Percentiles rank a stretch among this genome's conserved stretches.
These are phyloP conservation scores for Byssochlamys sp. DNA, from an alignment of 2,329 filamentous ascomycete genomes.

Conservation along the genomic window DNA sequence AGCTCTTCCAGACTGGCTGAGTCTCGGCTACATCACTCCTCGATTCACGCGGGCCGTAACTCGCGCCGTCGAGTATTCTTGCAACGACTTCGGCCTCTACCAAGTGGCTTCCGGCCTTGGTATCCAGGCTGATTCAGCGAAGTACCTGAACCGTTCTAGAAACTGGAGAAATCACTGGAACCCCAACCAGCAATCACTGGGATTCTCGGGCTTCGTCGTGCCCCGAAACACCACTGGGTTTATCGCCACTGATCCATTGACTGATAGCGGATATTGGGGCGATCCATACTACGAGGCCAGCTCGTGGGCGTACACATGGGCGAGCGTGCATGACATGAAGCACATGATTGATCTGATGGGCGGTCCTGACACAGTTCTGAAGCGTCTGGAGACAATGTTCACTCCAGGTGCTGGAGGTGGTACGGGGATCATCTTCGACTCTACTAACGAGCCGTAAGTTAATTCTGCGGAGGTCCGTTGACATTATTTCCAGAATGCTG, in stretches of 20 bases:
- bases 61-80: conserved; percentile 57
- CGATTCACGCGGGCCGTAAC: conserved; percentile 53
- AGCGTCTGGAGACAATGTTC: conserved; percentile 53
- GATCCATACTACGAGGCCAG: conserved; percentile 53
- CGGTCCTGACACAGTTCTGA: conserved; percentile 32
- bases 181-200: conserved; percentile 45
- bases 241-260: conserved; percentile 43
- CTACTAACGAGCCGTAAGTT: conserved; percentile 52
- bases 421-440: conserved; percentile 53
- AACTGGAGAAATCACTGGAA: conserved; percentile 70
- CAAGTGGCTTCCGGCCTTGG: conserved; percentile 54
- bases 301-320: conserved; percentile 59
- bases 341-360: conserved; percentile 47
- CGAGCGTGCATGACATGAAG: conserved; percentile 57
- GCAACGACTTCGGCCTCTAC: conserved; percentile 59
- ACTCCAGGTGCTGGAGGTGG: conserved; percentile 18
- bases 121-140: conserved; percentile 42
- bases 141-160: conserved; percentile 53
- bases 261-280: conserved; percentile 55
- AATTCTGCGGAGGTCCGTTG: no score
- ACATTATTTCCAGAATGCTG: neutral
- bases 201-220: conserved; percentile 58
- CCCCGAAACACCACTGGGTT: conserved; percentile 45
- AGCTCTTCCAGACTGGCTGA: conserved; percentile 59
- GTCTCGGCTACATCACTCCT: conserved; percentile 56